Percentiles rank a stretch among this genome's conserved stretches.
Evolutionary conservation across 192 early-diverging fungal genomes (phyloP).

Genomic region (Coemansia sp.): DNA sequence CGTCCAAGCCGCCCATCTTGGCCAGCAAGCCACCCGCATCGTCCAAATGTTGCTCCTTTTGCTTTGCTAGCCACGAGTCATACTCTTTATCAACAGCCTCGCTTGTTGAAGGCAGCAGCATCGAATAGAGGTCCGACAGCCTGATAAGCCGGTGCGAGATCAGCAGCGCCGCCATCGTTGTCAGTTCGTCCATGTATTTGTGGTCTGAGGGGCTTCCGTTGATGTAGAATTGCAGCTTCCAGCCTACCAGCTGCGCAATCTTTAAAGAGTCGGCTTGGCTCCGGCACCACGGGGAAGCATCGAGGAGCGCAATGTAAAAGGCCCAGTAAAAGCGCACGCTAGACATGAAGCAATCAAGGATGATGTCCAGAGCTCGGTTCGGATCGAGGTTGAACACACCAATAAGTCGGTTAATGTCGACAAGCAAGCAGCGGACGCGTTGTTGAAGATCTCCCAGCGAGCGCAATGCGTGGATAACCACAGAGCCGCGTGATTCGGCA

Average conservation of each 20-base stretch:
- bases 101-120: constrained; percentile 17
- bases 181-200: constrained; percentile 43
- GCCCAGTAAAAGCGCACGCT: constrained; percentile 45
- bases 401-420: constrained; percentile 41
- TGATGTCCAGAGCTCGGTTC: constrained; percentile 45
- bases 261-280: constrained; percentile 23
- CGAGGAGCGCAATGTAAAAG: constrained; percentile 46
- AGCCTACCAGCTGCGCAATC: constrained; percentile 46
- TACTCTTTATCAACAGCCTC: constrained; percentile 25
- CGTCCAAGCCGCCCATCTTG: constrained; percentile 39
- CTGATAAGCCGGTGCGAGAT: constrained; percentile 35
- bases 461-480: constrained; percentile 24
- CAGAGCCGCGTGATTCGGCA: background rate
- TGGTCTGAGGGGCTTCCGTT: constrained; percentile 18
- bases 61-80: constrained; percentile 24
- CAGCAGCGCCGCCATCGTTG: constrained; percentile 41
- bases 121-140: constrained; percentile 32
- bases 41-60: constrained; percentile 25
- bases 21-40: constrained; percentile 13
- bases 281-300: constrained; percentile 48
- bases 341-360: constrained; percentile 51
- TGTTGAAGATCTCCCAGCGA: constrained; percentile 20
- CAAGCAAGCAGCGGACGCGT: constrained; percentile 16
- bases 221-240: constrained; percentile 44
- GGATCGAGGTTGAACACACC: constrained; percentile 49